Percentiles rank a stretch among this genome's conserved stretches.
Evolutionary conservation across 306 rosid species (phyloP).

Genomic region (Rosa rugosa): DNA sequence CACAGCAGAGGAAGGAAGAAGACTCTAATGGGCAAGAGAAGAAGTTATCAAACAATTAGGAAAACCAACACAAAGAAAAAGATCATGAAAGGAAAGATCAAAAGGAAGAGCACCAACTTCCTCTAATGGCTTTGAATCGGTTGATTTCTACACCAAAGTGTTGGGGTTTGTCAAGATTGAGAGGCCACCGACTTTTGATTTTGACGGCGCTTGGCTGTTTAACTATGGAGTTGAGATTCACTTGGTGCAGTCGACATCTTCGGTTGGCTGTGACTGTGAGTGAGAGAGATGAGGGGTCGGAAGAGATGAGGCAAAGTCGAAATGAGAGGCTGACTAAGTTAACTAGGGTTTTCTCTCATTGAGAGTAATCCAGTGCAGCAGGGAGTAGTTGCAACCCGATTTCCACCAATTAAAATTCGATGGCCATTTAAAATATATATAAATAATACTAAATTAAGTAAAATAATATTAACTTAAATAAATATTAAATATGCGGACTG

Average conservation of each 20-base stretch:
- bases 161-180: constrained; percentile 59
- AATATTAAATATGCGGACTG: too few relatives aligned
- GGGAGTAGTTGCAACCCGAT: too few relatives aligned
- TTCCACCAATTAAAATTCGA: too few relatives aligned
- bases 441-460: too few relatives aligned
- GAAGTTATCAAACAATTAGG: neutral
- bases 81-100: neutral
- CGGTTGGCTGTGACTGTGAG: too few relatives aligned
- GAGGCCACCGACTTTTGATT: constrained; percentile 55
- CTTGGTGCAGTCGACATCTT: constrained; percentile 40
- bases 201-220: constrained; percentile 59
- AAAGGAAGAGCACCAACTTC: constrained; percentile 25
- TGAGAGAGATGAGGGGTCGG: too few relatives aligned
- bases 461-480: too few relatives aligned
- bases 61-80: neutral
- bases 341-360: too few relatives aligned
- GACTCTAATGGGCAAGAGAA: neutral
- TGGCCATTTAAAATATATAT: too few relatives aligned
- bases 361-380: too few relatives aligned
- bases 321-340: too few relatives aligned
- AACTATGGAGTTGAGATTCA: constrained; percentile 75
- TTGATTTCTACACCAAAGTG: constrained; percentile 59
- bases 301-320: too few relatives aligned
- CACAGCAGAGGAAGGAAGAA: neutral
- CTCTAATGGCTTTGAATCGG: constrained; percentile 59